A percentile compares a stretch with the other conserved stretches of the same genome.
These are phyloP conservation scores for Metrosideros polymorpha DNA, from an alignment of 441 rosid genomes.

Conservation along the genomic window DNA sequence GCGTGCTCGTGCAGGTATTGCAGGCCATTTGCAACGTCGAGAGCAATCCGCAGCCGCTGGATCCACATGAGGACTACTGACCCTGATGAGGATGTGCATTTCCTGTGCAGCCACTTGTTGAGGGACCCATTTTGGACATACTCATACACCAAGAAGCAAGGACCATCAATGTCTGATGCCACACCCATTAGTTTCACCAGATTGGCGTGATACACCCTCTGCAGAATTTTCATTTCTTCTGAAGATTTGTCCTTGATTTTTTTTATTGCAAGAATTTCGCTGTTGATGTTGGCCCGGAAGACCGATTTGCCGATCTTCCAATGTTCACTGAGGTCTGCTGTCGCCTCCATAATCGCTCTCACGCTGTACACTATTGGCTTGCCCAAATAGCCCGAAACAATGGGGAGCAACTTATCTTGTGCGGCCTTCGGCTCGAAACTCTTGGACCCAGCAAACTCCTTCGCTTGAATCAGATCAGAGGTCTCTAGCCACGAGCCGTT, in stretches of 20 bases:
- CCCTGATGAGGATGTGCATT: not conserved
- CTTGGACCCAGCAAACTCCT: not conserved
- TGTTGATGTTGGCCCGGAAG: not conserved
- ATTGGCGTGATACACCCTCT: constrained; percentile 1
- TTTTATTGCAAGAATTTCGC: not conserved
- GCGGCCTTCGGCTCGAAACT: not conserved
- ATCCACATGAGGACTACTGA: not conserved
- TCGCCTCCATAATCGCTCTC: not conserved
- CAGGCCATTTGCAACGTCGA: constrained; percentile 55
- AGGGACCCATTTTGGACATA: constrained; percentile 1
- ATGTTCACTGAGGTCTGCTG: not conserved
- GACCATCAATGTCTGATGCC: not conserved
- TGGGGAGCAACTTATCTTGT: not conserved
- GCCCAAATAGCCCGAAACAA: not conserved
- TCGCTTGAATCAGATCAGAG: not conserved
- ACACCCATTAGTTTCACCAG: not conserved
- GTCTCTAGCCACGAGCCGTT: constrained; percentile 24
- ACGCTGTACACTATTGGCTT: not conserved
- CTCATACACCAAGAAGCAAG: constrained; percentile 2
- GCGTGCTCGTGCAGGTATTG: constrained; percentile 56
- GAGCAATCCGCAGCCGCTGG: constrained; percentile 17
- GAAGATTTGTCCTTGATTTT: not conserved
- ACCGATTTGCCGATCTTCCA: not conserved
- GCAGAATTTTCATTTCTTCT: constrained; percentile 6
- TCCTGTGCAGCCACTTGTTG: constrained; percentile 18